Percentiles rank a stretch among this genome's conserved stretches.
phyloP scores from a whole-genome alignment of 23 red algal species.

The Gracilaria gracilis region DNA sequence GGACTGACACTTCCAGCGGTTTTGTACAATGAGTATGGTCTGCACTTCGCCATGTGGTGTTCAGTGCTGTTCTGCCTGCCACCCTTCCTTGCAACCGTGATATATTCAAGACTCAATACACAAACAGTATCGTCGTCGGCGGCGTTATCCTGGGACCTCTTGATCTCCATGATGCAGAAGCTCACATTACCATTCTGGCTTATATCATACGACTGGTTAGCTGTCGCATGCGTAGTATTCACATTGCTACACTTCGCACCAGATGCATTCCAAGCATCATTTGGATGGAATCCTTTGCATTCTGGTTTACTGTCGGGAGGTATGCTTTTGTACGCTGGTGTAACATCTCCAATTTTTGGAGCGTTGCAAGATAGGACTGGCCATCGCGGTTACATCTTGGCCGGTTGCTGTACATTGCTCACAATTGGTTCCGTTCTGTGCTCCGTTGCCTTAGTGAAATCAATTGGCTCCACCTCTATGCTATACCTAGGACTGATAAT shows the following conservation, averaged over 20 bases:
- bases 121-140: neutral
- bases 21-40: conserved; percentile 20
- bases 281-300: conserved; percentile 36
- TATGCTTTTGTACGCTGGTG: conserved; percentile 39
- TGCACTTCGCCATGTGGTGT: conserved; percentile 55
- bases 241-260: conserved; percentile 53
- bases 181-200: conserved; percentile 64
- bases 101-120: conserved; percentile 17
- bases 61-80: conserved; percentile 43
- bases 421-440: conserved; percentile 27
- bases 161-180: conserved; percentile 12
- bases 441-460: neutral
- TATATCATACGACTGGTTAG: conserved; percentile 47
- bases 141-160: neutral
- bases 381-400: conserved; percentile 41
- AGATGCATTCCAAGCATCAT: conserved; percentile 56
- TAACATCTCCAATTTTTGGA: conserved; percentile 57
- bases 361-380: conserved; percentile 45
- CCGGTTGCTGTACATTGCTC: neutral
- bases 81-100: conserved; percentile 37
- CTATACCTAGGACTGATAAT: neutral
- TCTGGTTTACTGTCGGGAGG: conserved; percentile 33
- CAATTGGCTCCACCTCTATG: neutral
- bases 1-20: conserved; percentile 53
- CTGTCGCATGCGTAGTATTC: conserved; percentile 55